A percentile compares a stretch with the other conserved stretches of the same genome.
phyloP scores from a whole-genome alignment of 192 early-diverging fungal species.

The Entophlyctis luteolus region DNA sequence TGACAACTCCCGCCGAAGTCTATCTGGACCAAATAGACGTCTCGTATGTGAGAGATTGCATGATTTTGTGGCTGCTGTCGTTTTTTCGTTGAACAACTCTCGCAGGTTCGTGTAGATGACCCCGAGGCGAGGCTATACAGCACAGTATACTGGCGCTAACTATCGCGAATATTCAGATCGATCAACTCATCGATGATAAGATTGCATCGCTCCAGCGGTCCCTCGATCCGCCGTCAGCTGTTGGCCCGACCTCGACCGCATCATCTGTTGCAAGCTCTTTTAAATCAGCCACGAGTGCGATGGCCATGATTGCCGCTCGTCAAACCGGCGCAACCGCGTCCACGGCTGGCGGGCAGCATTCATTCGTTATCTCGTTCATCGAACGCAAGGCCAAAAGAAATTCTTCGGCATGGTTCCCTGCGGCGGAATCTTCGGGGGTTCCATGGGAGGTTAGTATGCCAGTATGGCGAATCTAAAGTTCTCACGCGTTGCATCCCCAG shows the following conservation, averaged over 20 bases:
- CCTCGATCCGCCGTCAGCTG: slow-evolving; percentile 23
- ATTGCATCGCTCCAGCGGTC: slow-evolving; percentile 24
- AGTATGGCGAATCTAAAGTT: not conserved
- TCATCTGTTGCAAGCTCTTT: not conserved
- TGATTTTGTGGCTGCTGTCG: not conserved
- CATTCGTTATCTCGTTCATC: slow-evolving; percentile 34
- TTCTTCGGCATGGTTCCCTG: slow-evolving; percentile 4
- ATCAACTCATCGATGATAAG: slow-evolving; percentile 32
- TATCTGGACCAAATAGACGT: slow-evolving; percentile 34
- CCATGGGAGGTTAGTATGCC: slow-evolving; percentile 39
- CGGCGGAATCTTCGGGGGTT: slow-evolving; percentile 29
- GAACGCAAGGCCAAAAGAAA: slow-evolving; percentile 40
- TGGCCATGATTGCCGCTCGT: not conserved
- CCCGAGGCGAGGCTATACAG: slow-evolving; percentile 17
- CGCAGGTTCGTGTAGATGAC: slow-evolving; percentile 33
- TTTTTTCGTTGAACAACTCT: not conserved
- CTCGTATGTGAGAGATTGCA: slow-evolving; percentile 30
- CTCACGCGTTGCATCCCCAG: not conserved
- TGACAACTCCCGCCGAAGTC: slow-evolving; percentile 34
- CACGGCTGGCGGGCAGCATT: not conserved
- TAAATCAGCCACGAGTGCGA: not conserved
- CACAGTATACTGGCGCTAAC: not conserved
- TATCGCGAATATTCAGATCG: slow-evolving; percentile 12
- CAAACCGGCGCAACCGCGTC: not conserved
- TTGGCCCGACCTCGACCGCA: not conserved